Base-by-base conservation (phyloP, 495 filamentous ascomycete genomes). In the Penicillium longicatenatum region DNA sequence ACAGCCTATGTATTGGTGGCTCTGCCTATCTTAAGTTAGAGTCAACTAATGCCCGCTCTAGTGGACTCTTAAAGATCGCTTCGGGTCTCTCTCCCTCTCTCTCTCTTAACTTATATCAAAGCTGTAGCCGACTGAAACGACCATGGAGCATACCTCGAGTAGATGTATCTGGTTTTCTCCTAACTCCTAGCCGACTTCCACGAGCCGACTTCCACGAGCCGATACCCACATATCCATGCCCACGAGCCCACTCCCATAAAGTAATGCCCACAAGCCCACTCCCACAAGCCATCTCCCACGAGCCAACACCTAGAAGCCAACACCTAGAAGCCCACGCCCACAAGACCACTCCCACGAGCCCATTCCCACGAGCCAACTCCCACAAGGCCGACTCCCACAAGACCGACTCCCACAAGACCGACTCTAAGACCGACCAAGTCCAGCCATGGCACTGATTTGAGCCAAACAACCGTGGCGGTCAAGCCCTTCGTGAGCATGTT, bases 121-220 rank as follows among this genome's bases (percentile, higher is more conserved):
- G 44, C 44, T 47, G 44, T 26, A 29, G 22, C 44, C 11, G 44
- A 47, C 12, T 47, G 21, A n/a, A 29, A 47, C 3, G 44, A 8
- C 44, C 22, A 47, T 47, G 2, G 22, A 29, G 44, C 44, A 47
- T 29, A 47, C 44, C 44, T n/a, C 44, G 44, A 47, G 44, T 22
- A 47, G 21, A 47, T 7, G 12, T 47, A 47, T 47, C 22, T 47
- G 8, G 29, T 29, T 29, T 47, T 11, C 22, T 16, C 44, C n/a
- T 10, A 6, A n/a, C 9, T 47, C 21, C 11, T n/a, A 9, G 44
- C 22, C 44, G 22, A 33, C 3, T 33, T 11, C 31, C 11, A 33
- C 31, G 9, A 12, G 11, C 8, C 31, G 4, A 22, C 42, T 4
- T 10, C 42, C 42, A 21, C 42, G 10, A 44, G 21, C 41, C 41